Evolutionary conservation across 495 filamentous ascomycete species (phyloP), one percentile per base, ranked within the genome.

Genomic region (Darksidea phi): DNA sequence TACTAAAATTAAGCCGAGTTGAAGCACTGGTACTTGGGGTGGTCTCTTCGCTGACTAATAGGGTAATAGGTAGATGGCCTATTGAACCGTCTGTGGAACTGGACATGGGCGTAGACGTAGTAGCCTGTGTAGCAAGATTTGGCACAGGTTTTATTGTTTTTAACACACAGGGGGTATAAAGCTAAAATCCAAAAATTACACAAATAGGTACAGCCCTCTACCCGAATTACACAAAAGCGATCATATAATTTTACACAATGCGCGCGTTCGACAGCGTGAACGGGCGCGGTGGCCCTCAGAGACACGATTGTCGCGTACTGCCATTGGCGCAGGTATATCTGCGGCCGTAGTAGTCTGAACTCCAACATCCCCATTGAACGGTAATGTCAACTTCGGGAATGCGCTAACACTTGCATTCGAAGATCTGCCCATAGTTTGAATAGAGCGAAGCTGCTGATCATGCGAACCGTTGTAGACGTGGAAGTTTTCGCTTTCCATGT

Each of bases 1-100:
- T 60, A 48, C 50, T 60, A 21, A 63, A 67, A 20, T 48, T 55
- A 10, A 67, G 28, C 1, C 26, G 28, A 41, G 59, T 43, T 24
- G 37, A 48, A 15, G 24, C 11, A 2, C 47, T 37, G 15, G 36
- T 18, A 17, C 48, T 63, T 6, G 54, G 53, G 26, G 61, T 52
- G 24, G 45, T 49, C n/a, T 17, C 38, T 18, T 49, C 38, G 18
- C 17, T 8, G 32, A 36, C 37, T 41, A 51, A 43, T 8, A 24
- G 23, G 12, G 54, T 42, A 6, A 51, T 23, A 45, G 59, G 52
- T 4, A 63, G 1, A 21, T 49, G 57, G 11, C 53, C 46, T 20
- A 63, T 45, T 13, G 17, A 10, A 15, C 26, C 26, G 25, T 58
- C 53, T 23, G 48, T 2, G 24, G 6, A n/a, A n/a, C n/a, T 52